These are phyloP conservation scores for Amphibolis antarctica DNA, from an alignment of 106 monocot species.

Conservation along the genomic window DNA sequence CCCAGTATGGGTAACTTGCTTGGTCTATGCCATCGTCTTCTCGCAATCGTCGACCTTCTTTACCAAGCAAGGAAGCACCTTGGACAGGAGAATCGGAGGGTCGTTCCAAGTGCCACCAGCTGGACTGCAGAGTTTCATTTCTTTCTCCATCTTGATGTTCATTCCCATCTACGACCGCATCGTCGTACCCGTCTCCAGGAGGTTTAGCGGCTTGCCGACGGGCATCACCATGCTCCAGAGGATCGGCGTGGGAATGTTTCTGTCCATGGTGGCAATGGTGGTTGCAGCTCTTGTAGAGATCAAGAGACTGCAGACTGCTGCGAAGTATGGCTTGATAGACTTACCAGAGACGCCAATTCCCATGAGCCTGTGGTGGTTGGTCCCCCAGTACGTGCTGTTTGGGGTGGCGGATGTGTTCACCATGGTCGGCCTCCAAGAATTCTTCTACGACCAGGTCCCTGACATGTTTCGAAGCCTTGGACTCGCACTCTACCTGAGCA, in stretches of 20 bases:
- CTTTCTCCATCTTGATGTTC: constrained; percentile 18
- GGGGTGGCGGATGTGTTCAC: constrained; percentile 32
- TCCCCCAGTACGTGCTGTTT: constrained; percentile 35
- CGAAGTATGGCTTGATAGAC: constrained; percentile 32
- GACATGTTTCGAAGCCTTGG: constrained; percentile 43
- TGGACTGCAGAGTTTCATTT: constrained; percentile 38
- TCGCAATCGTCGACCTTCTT: constrained; percentile 36
- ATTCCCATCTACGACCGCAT: constrained; percentile 33
- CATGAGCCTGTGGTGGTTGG: constrained; percentile 54
- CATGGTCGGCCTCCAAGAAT: constrained; percentile 42
- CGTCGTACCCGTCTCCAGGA: constrained; percentile 27
- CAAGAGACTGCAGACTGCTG: constrained; percentile 28
- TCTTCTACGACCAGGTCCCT: constrained; percentile 44
- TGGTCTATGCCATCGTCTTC: constrained; percentile 27
- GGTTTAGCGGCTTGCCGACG: constrained; percentile 20
- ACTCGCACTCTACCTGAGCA: constrained; percentile 41
- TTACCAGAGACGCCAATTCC: constrained; percentile 16
- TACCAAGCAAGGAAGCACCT: constrained; percentile 47
- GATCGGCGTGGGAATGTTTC: constrained; percentile 35
- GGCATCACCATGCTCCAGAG: constrained; percentile 51
- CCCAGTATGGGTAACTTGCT: constrained; percentile 40
- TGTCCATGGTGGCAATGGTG: constrained; percentile 27
- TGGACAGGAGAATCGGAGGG: constrained; percentile 28
- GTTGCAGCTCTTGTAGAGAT: constrained; percentile 44
- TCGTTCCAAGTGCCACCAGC: constrained; percentile 37